phyloP scores from a whole-genome alignment of 2,329 filamentous ascomycete species.

The Trichoderma sp. region DNA sequence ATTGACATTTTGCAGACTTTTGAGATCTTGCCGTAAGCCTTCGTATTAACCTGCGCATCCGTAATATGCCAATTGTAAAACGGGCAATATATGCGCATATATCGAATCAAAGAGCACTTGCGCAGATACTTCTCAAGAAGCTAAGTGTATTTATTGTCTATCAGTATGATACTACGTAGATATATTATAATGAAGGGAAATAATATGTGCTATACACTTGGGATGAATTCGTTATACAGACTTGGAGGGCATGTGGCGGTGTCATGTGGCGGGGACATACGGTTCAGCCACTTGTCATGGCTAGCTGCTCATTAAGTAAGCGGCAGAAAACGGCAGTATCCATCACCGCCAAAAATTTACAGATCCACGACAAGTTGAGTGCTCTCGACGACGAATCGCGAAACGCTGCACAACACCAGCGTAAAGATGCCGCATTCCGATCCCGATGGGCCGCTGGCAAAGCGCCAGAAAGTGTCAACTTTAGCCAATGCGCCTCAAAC shows the following conservation, averaged over 20 bases:
- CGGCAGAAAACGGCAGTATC: constrained; percentile 23
- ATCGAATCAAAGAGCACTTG: no score
- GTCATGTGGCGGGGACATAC: neutral
- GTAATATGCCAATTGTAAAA: neutral
- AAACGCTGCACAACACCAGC: constrained; percentile 13
- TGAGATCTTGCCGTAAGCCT: neutral
- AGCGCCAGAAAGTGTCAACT: constrained; percentile 69
- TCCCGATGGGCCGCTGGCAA: constrained; percentile 62
- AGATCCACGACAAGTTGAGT: neutral
- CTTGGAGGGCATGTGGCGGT: neutral
- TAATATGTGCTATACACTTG: neutral
- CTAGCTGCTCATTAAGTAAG: neutral
- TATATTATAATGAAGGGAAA: neutral
- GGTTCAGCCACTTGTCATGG: neutral
- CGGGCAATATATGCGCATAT: no score
- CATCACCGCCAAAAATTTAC: constrained; percentile 30
- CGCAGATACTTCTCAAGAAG: neutral
- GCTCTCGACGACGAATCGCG: constrained; percentile 18
- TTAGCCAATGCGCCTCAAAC: constrained; percentile 36
- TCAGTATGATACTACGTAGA: neutral
- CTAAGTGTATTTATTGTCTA: neutral
- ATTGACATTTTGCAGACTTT: neutral
- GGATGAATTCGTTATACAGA: neutral
- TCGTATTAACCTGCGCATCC: neutral
- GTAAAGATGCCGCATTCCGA: constrained; percentile 56